These are phyloP conservation scores for Fusarium sp. DNA, from an alignment of 2,329 filamentous ascomycete species.

Conservation along the genomic window DNA sequence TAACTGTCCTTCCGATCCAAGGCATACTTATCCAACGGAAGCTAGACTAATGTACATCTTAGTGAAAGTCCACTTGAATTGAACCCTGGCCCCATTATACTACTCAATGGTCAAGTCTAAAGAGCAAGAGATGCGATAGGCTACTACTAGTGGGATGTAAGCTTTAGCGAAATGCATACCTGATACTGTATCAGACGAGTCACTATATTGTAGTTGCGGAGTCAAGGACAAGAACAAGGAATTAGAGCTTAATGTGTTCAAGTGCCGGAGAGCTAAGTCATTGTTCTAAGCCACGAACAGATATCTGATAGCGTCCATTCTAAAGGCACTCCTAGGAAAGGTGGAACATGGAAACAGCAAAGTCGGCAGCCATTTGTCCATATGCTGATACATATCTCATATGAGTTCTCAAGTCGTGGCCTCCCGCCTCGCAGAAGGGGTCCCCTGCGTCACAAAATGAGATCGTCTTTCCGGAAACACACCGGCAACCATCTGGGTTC, in stretches of 20 bases:
- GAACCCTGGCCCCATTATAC: neutral
- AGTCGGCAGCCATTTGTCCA: constrained; percentile 24
- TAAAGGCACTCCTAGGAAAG: neutral
- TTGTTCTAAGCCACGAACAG: neutral
- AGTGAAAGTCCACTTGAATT: neutral
- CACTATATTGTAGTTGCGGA: neutral
- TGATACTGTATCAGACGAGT: neutral
- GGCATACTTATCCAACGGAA: neutral
- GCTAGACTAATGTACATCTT: neutral
- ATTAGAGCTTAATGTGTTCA: neutral
- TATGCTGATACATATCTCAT: constrained; percentile 36
- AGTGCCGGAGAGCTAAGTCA: neutral
- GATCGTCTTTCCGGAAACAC: constrained; percentile 17
- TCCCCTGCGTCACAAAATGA: constrained; percentile 39
- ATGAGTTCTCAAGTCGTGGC: constrained; percentile 31
- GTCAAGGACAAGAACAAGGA: neutral
- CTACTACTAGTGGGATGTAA: neutral
- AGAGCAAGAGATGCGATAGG: neutral
- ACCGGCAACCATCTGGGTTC: constrained; percentile 25
- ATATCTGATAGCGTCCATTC: neutral
- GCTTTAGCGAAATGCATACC: neutral
- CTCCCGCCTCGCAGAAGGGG: constrained; percentile 37
- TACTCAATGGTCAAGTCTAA: neutral
- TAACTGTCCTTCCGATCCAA: neutral
- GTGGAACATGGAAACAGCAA: constrained; percentile 22